These are phyloP conservation scores for Lumnitzera littorea DNA, from an alignment of 345 rosid genomes.

Conservation along the genomic window DNA sequence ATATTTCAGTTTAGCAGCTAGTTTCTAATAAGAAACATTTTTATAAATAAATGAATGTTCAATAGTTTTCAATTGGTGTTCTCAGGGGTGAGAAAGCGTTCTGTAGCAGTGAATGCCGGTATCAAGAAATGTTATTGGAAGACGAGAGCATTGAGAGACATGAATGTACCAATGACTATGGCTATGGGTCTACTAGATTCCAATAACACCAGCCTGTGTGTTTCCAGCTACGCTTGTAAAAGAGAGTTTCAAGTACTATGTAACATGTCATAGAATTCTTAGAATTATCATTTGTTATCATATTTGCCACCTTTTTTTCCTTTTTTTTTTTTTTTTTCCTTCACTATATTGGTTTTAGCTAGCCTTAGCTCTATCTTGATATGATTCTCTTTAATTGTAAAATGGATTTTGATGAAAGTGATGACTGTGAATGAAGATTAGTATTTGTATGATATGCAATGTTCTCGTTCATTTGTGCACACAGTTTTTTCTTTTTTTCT, in stretches of 20 bases:
- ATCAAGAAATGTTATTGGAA: constrained; percentile 59
- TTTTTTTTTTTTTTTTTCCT: not conserved
- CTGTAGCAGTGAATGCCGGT: constrained; percentile 82
- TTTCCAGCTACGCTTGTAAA: too few relatives aligned
- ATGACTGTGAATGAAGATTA: constrained; percentile 12
- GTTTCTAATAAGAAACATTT: too few relatives aligned
- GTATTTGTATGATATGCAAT: not conserved
- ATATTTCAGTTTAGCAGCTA: too few relatives aligned
- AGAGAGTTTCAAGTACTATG: not conserved
- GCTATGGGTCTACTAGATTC: too few relatives aligned
- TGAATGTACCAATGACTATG: constrained; percentile 1
- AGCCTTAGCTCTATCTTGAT: constrained; percentile 4
- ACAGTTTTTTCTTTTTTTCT: not conserved
- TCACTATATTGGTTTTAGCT: constrained; percentile 8
- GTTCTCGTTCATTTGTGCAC: not conserved
- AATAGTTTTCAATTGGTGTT: not conserved
- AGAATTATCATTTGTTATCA: constrained; percentile 3
- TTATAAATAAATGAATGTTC: not conserved
- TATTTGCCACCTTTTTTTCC: not conserved
- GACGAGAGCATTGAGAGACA: constrained; percentile 10
- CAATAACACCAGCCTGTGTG: too few relatives aligned
- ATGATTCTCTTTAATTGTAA: constrained; percentile 2
- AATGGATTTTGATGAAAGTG: constrained; percentile 14
- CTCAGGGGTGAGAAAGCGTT: constrained; percentile 87
- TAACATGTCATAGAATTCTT: constrained; percentile 17